Evolutionary conservation across 2,329 filamentous ascomycete genomes (phyloP).

Genomic region (Alternaria brassicicola): DNA sequence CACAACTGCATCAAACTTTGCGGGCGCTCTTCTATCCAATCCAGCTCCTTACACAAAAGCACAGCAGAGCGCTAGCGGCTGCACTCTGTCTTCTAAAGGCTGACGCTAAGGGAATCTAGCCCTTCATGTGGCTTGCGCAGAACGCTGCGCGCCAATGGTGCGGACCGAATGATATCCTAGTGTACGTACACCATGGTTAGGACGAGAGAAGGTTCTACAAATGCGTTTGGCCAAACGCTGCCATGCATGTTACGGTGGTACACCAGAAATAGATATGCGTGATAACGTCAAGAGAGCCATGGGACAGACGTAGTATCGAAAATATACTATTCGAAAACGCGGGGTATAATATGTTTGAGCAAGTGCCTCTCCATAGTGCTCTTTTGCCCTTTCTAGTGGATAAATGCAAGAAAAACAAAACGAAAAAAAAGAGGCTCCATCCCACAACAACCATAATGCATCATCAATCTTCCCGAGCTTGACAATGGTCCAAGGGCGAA

Average conservation of each 20-base stretch:
- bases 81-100: background rate
- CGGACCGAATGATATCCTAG: slow-evolving; percentile 16
- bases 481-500: background rate
- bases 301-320: background rate
- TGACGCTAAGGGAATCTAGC: slow-evolving; percentile 30
- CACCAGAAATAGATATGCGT: background rate
- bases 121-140: slow-evolving; percentile 39
- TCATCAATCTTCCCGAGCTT: slow-evolving; percentile 9
- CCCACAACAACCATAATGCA: slow-evolving; percentile 6
- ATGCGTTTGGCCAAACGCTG: background rate
- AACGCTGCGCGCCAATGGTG: slow-evolving; percentile 17
- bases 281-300: background rate
- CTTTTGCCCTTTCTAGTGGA: background rate
- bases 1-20: background rate
- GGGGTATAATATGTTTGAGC: slow-evolving; percentile 13
- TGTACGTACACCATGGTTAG: slow-evolving; percentile 5
- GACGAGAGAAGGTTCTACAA: background rate
- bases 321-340: slow-evolving; percentile 3
- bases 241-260: background rate
- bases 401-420: no score
- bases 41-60: background rate
- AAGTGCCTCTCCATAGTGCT: background rate
- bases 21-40: background rate
- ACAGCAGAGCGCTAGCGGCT: background rate
- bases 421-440: background rate